phyloP scores from a whole-genome alignment of 176 grass and related monocot genomes.

The Juncus inflexus region DNA sequence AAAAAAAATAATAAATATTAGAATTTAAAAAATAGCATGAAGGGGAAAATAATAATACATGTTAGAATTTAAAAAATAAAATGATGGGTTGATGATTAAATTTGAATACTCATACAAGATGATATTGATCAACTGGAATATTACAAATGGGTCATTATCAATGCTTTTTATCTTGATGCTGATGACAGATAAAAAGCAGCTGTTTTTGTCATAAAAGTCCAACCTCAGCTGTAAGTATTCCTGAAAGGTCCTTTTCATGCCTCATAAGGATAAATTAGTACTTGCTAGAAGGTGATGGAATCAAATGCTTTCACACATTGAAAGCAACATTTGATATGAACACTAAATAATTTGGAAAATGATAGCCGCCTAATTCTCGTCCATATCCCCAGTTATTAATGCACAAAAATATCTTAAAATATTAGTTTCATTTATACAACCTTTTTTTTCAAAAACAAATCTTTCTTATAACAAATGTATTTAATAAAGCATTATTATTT shows the following conservation, averaged over 20 bases:
- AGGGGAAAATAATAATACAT: background rate
- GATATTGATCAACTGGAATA: constrained; percentile 4
- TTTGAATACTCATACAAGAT: background rate
- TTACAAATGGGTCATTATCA: constrained; percentile 23
- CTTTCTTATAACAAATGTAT: too few species aligned
- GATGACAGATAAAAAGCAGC: constrained; percentile 17
- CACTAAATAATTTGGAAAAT: background rate
- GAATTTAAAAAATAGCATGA: constrained; percentile 1
- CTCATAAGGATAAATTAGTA: constrained; percentile 17
- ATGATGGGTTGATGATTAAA: constrained; percentile 1
- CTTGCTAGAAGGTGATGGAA: constrained; percentile 30
- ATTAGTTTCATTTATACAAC: too few species aligned
- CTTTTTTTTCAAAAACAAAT: too few species aligned
- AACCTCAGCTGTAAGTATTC: constrained; percentile 13
- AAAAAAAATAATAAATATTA: background rate
- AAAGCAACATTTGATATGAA: constrained; percentile 7
- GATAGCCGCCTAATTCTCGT: background rate
- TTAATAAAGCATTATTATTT: too few species aligned
- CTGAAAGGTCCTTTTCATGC: constrained; percentile 15
- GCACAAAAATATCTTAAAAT: background rate
- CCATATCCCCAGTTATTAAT: background rate
- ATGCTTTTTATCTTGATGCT: constrained; percentile 25
- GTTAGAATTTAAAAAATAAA: background rate
- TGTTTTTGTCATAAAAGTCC: constrained; percentile 7
- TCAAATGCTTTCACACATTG: constrained; percentile 37